Base-by-base conservation (phyloP, 2,329 filamentous ascomycete genomes). In the Talaromyces piceae region DNA sequence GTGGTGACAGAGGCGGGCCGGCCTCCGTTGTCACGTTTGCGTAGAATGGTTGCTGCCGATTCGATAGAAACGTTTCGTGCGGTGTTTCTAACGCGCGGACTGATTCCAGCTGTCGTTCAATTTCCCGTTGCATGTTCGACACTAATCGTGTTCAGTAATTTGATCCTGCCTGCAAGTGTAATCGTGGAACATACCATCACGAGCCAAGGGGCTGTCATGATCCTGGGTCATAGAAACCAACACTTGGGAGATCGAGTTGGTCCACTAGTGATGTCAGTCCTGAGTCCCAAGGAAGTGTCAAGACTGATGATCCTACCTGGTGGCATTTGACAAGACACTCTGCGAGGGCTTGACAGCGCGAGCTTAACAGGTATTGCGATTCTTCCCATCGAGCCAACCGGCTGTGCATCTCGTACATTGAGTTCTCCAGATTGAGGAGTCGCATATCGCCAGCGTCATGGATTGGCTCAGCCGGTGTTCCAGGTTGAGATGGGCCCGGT, bases 381-480 rank as follows among this genome's bases (percentile, higher is more conserved):
- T 97, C 91, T 66, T 97, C 93, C 55, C 86, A 87, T 53, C 91
- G 83, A 61, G 86, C 79, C 51, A 97, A 74, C 56, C 90, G 81
- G 41, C 77, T 73, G 65, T 84, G 84, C 63, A 95, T 76, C 54
- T 95, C 91, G 66, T 87, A 94, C 41, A 95, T 70, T 18, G 81
- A 83, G 63, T 93, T 87, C 66, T 98, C 93, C 23, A 97, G 73
- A 57, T 78, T 80, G 57, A 80, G 77, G 51, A 96, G 68, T 58
- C 91, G 80, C 45, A 82, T 81, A 61, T 98, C 91, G 11, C 48
- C 41, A 11, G 83, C 83, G 61, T 97, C 91, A 33, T 83, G 82
- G 69, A 90, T 85, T 8, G 88, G 80, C 64, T 95, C 90, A 22
- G 87, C 83, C 1, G 91, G 87, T n/a, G 88, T 88, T 12, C 88